Percentiles rank a stretch among this genome's conserved stretches.
These are phyloP conservation scores for Eimeria mitis DNA, from an alignment of 169 alveolate species.

Conservation along the genomic window DNA sequence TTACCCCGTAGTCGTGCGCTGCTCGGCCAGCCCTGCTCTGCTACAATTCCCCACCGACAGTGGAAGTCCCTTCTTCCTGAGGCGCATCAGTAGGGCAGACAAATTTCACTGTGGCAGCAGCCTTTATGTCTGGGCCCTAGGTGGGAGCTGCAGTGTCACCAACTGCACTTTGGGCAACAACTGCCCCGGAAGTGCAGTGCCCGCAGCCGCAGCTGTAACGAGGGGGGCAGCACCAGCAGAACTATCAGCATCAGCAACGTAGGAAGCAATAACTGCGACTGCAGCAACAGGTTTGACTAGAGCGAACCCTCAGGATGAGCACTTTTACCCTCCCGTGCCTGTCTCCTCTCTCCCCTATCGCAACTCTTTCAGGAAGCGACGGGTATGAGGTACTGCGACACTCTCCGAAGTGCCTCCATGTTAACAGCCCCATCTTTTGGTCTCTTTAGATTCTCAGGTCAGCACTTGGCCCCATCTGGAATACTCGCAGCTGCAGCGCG, in stretches of 20 bases:
- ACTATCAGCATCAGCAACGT: constrained; percentile 2
- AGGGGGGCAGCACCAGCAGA: background rate
- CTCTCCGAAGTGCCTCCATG: background rate
- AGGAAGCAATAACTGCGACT: background rate
- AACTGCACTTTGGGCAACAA: background rate
- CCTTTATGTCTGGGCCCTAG: background rate
- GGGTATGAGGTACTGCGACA: constrained; percentile 34
- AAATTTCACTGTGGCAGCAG: background rate
- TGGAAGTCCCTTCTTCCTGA: background rate
- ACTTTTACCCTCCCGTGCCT: background rate
- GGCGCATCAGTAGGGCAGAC: background rate
- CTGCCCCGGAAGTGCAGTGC: background rate
- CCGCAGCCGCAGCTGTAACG: constrained; percentile 27
- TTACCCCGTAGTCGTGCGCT: background rate
- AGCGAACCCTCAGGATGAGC: constrained; percentile 29
- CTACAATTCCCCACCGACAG: background rate
- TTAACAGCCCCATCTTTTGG: background rate
- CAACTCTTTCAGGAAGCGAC: constrained; percentile 3
- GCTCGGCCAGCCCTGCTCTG: background rate
- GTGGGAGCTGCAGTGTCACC: constrained; percentile 10
- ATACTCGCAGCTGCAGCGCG: constrained; percentile 12
- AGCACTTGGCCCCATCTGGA: background rate
- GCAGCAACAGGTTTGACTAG: constrained; percentile 22
- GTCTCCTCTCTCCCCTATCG: background rate
- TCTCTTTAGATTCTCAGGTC: background rate